phyloP scores from a whole-genome alignment of 768 basidiomycete genomes.

The Strobilomyces dryophilus region DNA sequence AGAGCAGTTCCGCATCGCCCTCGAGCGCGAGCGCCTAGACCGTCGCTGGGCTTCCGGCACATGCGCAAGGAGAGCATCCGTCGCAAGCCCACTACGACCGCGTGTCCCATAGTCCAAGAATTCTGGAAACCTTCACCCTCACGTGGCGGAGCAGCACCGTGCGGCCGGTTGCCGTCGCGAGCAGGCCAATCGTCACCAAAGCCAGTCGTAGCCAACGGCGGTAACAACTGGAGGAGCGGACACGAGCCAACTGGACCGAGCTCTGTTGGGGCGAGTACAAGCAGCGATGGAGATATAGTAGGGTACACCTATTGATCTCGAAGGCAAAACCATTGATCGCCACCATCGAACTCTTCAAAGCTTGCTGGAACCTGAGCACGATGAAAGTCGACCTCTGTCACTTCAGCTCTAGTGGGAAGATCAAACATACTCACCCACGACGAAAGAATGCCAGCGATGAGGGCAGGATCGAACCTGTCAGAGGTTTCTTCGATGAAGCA shows the following conservation, averaged over 20 bases:
- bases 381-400: not conserved
- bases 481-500: not conserved
- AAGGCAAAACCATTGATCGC: not conserved
- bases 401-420: not conserved
- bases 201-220: no score
- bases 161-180: no score
- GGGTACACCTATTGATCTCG: no score
- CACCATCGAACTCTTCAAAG: not conserved
- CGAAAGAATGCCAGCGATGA: not conserved
- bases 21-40: no score
- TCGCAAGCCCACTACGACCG: conserved; percentile 33
- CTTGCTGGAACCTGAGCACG: not conserved
- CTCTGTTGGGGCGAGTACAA: no score
- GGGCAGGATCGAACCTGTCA: not conserved
- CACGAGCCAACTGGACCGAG: no score
- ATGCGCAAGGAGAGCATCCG: conserved; percentile 26
- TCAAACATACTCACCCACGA: not conserved
- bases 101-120: conserved; percentile 36
- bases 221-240: no score
- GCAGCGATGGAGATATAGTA: no score
- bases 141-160: conserved; percentile 45
- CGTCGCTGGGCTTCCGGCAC: no score
- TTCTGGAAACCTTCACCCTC: conserved; percentile 47
- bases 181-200: conserved; percentile 28
- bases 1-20: conserved; percentile 43